A percentile compares a stretch with the other conserved stretches of the same genome.
These are phyloP conservation scores for Xylaria nigripes DNA, from an alignment of 495 filamentous ascomycete genomes.

Conservation along the genomic window DNA sequence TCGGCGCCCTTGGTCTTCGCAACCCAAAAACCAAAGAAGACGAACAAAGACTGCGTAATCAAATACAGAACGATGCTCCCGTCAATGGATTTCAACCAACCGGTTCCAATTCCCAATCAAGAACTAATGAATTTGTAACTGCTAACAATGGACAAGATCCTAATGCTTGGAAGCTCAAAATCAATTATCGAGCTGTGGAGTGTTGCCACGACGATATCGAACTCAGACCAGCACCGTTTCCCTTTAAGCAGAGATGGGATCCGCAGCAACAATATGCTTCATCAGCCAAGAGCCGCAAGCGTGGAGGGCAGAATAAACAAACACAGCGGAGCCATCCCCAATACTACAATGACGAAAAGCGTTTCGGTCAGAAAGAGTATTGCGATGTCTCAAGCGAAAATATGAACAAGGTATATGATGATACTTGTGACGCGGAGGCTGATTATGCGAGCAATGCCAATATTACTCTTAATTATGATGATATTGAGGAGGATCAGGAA, in stretches of 20 bases:
- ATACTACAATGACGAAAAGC: slow-evolving; percentile 36
- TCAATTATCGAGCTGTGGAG: slow-evolving; percentile 68
- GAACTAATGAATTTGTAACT: neutral
- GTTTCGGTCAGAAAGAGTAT: slow-evolving; percentile 48
- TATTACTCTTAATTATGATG: slow-evolving; percentile 47
- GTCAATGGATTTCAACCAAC: slow-evolving; percentile 15
- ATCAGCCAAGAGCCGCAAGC: slow-evolving; percentile 25
- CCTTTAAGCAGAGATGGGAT: slow-evolving; percentile 87
- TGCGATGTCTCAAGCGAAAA: slow-evolving; percentile 28
- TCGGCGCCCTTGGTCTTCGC: slow-evolving; percentile 62
- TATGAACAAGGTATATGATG: slow-evolving; percentile 20
- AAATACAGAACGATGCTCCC: slow-evolving; percentile 40
- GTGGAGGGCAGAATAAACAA: slow-evolving; percentile 31
- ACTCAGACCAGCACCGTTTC: slow-evolving; percentile 76
- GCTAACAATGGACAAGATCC: slow-evolving; percentile 24
- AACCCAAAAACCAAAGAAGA: slow-evolving; percentile 61
- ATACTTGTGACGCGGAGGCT: slow-evolving; percentile 16
- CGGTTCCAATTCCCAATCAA: neutral
- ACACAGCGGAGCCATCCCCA: slow-evolving; percentile 33
- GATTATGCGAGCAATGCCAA: slow-evolving; percentile 21
- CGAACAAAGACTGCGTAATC: slow-evolving; percentile 52
- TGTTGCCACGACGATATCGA: slow-evolving; percentile 67
- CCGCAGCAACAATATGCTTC: slow-evolving; percentile 49
- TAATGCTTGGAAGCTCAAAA: slow-evolving; percentile 63
- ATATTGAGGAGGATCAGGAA: slow-evolving; percentile 29